Percentiles rank a stretch among this genome's conserved stretches.
These are phyloP conservation scores for Senna siamea DNA, from an alignment of 306 rosid genomes.

Conservation along the genomic window DNA sequence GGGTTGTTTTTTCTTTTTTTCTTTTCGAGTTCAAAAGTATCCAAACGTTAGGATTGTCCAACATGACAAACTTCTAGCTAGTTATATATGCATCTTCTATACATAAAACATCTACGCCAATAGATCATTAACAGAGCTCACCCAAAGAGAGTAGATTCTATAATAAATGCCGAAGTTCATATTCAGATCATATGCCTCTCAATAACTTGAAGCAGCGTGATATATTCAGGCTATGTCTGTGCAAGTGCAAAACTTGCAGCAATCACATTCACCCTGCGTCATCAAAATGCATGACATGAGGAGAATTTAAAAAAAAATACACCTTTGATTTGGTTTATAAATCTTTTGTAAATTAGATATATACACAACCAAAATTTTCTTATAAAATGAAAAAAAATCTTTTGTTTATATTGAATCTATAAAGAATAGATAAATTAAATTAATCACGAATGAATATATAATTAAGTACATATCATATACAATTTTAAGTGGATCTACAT, in stretches of 20 bases:
- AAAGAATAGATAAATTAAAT: too few relatives aligned
- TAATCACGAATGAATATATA: too few relatives aligned
- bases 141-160: conserved; percentile 12
- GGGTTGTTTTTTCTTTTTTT: conserved; percentile 30
- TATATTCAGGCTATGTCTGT: background rate
- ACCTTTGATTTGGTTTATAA: background rate
- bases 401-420: too few relatives aligned
- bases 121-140: too few relatives aligned
- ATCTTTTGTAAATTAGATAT: background rate
- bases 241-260: conserved; percentile 34
- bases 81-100: conserved; percentile 6
- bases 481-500: too few relatives aligned
- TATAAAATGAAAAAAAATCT: too few relatives aligned
- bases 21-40: conserved; percentile 29
- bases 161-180: background rate
- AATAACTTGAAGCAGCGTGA: background rate
- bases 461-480: too few relatives aligned
- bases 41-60: conserved; percentile 40
- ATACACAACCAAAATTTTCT: background rate
- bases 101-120: too few relatives aligned
- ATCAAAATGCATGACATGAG: conserved; percentile 27
- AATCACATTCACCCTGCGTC: conserved; percentile 47
- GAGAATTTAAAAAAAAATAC: background rate
- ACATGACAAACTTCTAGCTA: conserved; percentile 40
- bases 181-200: conserved; percentile 22